Percentiles rank a stretch among this genome's conserved stretches.
Conservation (phyloP, 75 land plant genomes). For the Larix kaempferi region DNA sequence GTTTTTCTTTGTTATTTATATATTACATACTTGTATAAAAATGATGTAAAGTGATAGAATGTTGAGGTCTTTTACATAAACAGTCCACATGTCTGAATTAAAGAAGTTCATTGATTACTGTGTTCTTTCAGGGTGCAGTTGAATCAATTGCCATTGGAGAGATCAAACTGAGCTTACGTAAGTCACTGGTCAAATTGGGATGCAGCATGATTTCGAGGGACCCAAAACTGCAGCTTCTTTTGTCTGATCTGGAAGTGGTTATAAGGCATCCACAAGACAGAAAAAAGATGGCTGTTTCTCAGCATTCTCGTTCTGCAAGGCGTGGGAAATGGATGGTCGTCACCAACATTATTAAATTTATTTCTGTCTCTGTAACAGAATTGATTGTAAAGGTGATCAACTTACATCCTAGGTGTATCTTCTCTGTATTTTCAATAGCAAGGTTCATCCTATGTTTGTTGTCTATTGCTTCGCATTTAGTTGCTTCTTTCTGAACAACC, state of each 20-base stretch:
- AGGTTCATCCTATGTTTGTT: not conserved
- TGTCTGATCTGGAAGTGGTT: constrained; percentile 82
- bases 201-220: constrained; percentile 54
- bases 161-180: constrained; percentile 71
- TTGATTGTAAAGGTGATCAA: constrained; percentile 64
- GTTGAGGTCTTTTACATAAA: not conserved
- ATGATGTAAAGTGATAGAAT: not conserved
- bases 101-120: not conserved
- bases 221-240: constrained; percentile 78
- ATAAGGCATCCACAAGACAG: constrained; percentile 36
- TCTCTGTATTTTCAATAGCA: not conserved
- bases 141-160: constrained; percentile 90
- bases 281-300: constrained; percentile 30
- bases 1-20: not conserved
- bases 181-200: constrained; percentile 63
- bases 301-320: constrained; percentile 48
- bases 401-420: not conserved
- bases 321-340: constrained; percentile 89
- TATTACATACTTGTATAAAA: not conserved
- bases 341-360: constrained; percentile 77
- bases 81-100: not conserved
- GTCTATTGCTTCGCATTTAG: not conserved
- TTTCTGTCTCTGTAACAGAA: constrained; percentile 79
- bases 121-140: constrained; percentile 74
- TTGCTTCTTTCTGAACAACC: not conserved